phyloP scores from a whole-genome alignment of 2,329 filamentous ascomycete species.

The Zymoseptoria ardabiliae region DNA sequence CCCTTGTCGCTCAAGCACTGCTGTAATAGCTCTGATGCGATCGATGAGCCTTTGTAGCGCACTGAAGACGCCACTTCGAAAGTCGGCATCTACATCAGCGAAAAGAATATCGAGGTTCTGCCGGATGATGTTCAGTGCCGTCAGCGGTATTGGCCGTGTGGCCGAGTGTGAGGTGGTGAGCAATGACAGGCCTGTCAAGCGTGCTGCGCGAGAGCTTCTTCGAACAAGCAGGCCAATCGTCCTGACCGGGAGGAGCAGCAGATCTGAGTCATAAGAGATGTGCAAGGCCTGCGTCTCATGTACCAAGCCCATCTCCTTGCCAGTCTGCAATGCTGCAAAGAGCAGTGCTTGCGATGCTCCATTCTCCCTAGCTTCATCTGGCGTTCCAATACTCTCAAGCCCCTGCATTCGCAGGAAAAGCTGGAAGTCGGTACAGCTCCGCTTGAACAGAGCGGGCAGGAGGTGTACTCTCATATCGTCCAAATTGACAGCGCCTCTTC shows the following conservation, averaged over 20 bases:
- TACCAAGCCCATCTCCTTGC: conserved; percentile 42
- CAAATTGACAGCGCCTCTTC: conserved; percentile 4
- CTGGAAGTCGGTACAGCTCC: conserved; percentile 33
- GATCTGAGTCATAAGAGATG: conserved; percentile 16
- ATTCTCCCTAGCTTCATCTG: neutral
- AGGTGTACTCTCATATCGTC: conserved; percentile 40
- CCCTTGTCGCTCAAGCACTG: conserved; percentile 37
- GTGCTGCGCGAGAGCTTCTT: conserved; percentile 43
- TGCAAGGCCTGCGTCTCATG: conserved; percentile 26
- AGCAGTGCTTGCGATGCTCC: conserved; percentile 15
- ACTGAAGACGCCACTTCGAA: conserved; percentile 71
- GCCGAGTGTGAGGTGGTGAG: conserved; percentile 68
- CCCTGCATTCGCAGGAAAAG: conserved; percentile 35
- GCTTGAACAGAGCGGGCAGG: conserved; percentile 41
- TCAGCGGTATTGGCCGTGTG: conserved; percentile 61
- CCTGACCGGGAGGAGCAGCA: conserved; percentile 49
- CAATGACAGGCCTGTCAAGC: conserved; percentile 74
- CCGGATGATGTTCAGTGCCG: conserved; percentile 56
- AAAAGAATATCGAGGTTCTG: conserved; percentile 64
- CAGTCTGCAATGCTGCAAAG: conserved; percentile 35
- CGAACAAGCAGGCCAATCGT: conserved; percentile 34
- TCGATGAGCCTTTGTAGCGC: conserved; percentile 70
- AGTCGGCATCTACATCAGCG: conserved; percentile 77
- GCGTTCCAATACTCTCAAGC: conserved; percentile 23
- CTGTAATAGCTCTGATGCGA: conserved; percentile 61